phyloP scores from a whole-genome alignment of 2,329 filamentous ascomycete species.

The Pseudonectria buxi region DNA sequence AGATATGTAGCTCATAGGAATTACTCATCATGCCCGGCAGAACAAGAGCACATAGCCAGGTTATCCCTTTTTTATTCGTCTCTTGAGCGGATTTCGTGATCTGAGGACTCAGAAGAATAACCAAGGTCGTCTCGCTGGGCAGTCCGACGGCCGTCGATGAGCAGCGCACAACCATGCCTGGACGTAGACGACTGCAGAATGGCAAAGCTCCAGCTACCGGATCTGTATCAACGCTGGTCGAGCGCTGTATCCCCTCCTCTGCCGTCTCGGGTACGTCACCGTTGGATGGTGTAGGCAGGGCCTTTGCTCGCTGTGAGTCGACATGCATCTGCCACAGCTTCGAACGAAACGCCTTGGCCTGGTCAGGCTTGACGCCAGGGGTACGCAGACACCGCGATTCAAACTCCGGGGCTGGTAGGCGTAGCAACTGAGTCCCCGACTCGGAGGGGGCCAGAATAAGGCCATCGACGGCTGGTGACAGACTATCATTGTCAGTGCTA shows the following conservation, averaged over 20 bases:
- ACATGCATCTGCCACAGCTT: constrained; percentile 39
- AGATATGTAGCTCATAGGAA: constrained; percentile 34
- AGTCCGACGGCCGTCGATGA: constrained; percentile 10
- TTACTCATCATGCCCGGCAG: constrained; percentile 26
- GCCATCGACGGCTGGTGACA: constrained; percentile 28
- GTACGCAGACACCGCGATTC: constrained; percentile 34
- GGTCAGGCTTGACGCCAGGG: constrained; percentile 27
- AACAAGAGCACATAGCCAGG: constrained; percentile 33
- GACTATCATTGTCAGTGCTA: constrained; percentile 24
- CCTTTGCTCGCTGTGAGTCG: constrained; percentile 25
- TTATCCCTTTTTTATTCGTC: constrained; percentile 4
- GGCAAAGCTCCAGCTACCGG: constrained; percentile 16
- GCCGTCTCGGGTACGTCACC: constrained; percentile 1
- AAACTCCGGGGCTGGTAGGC: constrained; percentile 33
- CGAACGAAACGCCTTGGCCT: constrained; percentile 34
- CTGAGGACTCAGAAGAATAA: constrained; percentile 27
- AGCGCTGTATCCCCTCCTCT: constrained; percentile 2
- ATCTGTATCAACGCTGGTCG: constrained; percentile 26
- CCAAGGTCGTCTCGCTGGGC: constrained; percentile 20
- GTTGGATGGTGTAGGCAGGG: neutral
- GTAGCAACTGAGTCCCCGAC: constrained; percentile 35
- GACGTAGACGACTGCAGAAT: constrained; percentile 34
- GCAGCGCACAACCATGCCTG: constrained; percentile 36
- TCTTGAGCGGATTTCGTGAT: constrained; percentile 6
- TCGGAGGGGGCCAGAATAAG: constrained; percentile 33